These are phyloP conservation scores for Spathaspora hagerdaliae DNA, from an alignment of 805 yeast species.

Conservation along the genomic window DNA sequence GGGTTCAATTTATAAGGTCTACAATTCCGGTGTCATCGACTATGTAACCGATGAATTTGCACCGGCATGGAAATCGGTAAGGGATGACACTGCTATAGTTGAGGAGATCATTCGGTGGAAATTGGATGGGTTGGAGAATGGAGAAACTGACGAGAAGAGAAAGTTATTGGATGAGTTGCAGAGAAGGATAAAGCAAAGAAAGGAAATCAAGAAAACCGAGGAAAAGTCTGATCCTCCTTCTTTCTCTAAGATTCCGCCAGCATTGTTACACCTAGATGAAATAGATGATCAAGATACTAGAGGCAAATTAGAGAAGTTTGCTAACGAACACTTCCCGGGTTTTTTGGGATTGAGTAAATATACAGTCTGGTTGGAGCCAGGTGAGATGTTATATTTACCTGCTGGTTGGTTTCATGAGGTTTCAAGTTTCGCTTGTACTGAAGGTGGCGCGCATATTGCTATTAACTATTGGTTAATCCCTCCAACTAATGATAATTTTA, in stretches of 20 bases:
- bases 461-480: slow-evolving; percentile 75
- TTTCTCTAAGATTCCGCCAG: slow-evolving; percentile 61
- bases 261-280: slow-evolving; percentile 57
- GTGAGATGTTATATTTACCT: slow-evolving; percentile 67
- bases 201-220: slow-evolving; percentile 4
- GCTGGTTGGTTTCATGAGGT: slow-evolving; percentile 86
- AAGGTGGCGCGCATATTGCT: slow-evolving; percentile 48
- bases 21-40: slow-evolving; percentile 64
- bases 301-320: slow-evolving; percentile 27
- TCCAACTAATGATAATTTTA: slow-evolving; percentile 37
- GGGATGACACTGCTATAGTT: slow-evolving; percentile 59
- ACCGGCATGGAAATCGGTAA: slow-evolving; percentile 58
- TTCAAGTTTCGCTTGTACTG: slow-evolving; percentile 49
- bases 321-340: slow-evolving; percentile 46
- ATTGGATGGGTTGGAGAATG: slow-evolving; percentile 20
- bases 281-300: slow-evolving; percentile 26
- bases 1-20: slow-evolving; percentile 54
- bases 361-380: slow-evolving; percentile 50
- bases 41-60: slow-evolving; percentile 51
- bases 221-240: slow-evolving; percentile 52
- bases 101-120: slow-evolving; percentile 47
- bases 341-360: slow-evolving; percentile 39
- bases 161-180: slow-evolving; percentile 8
- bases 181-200: slow-evolving; percentile 6
- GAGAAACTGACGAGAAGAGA: slow-evolving; percentile 16